A percentile compares a stretch with the other conserved stretches of the same genome.
Conservation (phyloP, 2,329 filamentous ascomycete genomes). For the Capronia americana region DNA sequence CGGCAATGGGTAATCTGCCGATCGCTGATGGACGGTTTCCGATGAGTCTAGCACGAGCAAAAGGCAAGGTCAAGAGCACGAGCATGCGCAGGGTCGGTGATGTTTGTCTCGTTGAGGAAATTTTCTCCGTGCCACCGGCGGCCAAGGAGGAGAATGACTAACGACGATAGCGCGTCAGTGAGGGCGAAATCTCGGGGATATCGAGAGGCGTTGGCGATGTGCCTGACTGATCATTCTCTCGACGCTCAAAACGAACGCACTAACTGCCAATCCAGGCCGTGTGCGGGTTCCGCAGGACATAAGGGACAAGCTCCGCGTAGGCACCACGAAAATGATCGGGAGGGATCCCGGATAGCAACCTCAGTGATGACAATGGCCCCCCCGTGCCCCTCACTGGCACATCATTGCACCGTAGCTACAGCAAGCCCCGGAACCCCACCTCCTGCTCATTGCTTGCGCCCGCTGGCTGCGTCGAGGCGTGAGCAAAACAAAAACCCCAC, state of each 20-base stretch:
- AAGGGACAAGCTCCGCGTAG: not conserved
- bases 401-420: conserved; percentile 9
- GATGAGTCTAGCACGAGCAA: not conserved
- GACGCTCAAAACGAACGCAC: not conserved
- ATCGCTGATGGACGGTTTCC: not conserved
- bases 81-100: not conserved
- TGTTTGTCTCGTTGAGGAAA: conserved; percentile 11
- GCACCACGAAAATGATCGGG: conserved; percentile 6
- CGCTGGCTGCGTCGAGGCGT: not conserved
- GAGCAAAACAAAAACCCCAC: conserved; percentile 18
- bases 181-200: not conserved
- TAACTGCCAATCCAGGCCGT: not conserved
- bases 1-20: not conserved
- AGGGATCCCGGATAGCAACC: conserved; percentile 9
- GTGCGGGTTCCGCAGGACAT: not conserved
- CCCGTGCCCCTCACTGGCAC: not conserved
- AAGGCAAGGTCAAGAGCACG: not conserved
- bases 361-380: not conserved
- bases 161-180: not conserved
- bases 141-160: not conserved
- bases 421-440: conserved; percentile 17
- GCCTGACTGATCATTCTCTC: not conserved
- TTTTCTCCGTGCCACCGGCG: conserved; percentile 12
- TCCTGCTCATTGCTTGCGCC: not conserved
- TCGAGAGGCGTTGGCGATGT: not conserved